These are phyloP conservation scores for Zymoseptoria tritici DNA, from an alignment of 2,329 filamentous ascomycete species.

Conservation along the genomic window DNA sequence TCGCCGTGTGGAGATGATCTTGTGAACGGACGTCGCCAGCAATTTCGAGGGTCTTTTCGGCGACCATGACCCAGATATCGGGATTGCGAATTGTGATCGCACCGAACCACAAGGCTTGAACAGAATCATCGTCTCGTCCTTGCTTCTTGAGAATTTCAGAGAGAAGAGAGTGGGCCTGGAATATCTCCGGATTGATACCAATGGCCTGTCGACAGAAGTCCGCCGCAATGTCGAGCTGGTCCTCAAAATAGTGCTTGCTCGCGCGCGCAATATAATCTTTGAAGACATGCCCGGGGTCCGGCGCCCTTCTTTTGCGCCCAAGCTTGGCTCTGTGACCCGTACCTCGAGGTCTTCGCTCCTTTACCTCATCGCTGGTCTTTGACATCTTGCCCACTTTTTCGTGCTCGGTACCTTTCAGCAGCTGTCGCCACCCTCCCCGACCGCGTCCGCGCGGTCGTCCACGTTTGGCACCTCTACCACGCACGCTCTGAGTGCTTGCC, in stretches of 20 bases:
- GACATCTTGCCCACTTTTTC: constrained; percentile 17
- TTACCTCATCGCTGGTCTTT: constrained; percentile 11
- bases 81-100: constrained; percentile 51
- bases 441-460: constrained; percentile 19
- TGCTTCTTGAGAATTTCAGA: constrained; percentile 51
- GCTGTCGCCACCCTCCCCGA: constrained; percentile 25
- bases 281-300: constrained; percentile 64
- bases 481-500: background rate
- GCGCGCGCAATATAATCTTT: constrained; percentile 60
- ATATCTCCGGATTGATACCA: constrained; percentile 54
- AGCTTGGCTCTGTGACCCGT: constrained; percentile 16
- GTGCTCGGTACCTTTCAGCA: constrained; percentile 29
- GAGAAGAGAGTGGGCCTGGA: constrained; percentile 52
- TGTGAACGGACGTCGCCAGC: constrained; percentile 34
- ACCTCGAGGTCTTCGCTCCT: constrained; percentile 1
- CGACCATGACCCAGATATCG: constrained; percentile 51
- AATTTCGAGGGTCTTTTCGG: constrained; percentile 46
- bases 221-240: constrained; percentile 54
- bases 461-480: constrained; percentile 4
- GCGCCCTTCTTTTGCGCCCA: constrained; percentile 41
- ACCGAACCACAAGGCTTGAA: constrained; percentile 51
- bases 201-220: constrained; percentile 45
- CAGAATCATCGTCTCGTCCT: constrained; percentile 50
- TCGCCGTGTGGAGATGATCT: constrained; percentile 37
- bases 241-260: constrained; percentile 58